Base-by-base conservation (phyloP, 2,329 filamentous ascomycete genomes). In the Fusarium odoratissimum region DNA sequence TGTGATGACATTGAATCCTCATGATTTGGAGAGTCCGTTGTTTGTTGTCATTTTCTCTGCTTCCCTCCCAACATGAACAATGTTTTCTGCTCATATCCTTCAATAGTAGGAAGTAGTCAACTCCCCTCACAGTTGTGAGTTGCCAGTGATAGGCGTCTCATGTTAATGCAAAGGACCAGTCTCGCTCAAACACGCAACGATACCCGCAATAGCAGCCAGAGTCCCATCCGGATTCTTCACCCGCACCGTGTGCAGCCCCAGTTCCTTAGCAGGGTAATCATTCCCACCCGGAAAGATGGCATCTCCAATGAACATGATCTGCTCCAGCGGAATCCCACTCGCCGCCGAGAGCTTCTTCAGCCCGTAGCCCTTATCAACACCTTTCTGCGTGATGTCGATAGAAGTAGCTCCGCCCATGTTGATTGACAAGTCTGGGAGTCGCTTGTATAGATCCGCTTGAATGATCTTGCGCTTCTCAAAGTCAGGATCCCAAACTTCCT, bases 291-390 rank as follows among this genome's bases (percentile, higher is more conserved):
- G 64, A 23, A 67, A 67, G 21, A 67, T 67, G 8, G 64, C 64
- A 23, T 67, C 64, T 37, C 64, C 64, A 4, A 67, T 67, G 8
- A 67, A 67, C 64, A 67, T 67, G 17, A 67, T 67, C 21, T 67
- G 45, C 28, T 67, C 52, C 21, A 67, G 13, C 1, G 64, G 61
- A 12, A 67, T 67, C 5, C 40, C 52, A 1, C 61, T 67, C 14
- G 64, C 61, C 1, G 38, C 37, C 8, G 64, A 67, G n/a, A 67
- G 45, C 16, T 67, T 67, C 28, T 67, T 67, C 52, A 67, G 21
- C 1, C 64, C 64, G 45, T 67, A 67, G 5, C 64, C 64, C 38
- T 67, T 67, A 11, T 67, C 64, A 12, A 67, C 64, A 8, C 64
- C 64, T 7, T 67, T 67, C 13, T 67, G 64, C 11, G 64, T 67